Percentiles rank a stretch among this genome's conserved stretches.
Conservation (phyloP, 2,329 filamentous ascomycete species). For the Beauveria pseudobassiana region DNA sequence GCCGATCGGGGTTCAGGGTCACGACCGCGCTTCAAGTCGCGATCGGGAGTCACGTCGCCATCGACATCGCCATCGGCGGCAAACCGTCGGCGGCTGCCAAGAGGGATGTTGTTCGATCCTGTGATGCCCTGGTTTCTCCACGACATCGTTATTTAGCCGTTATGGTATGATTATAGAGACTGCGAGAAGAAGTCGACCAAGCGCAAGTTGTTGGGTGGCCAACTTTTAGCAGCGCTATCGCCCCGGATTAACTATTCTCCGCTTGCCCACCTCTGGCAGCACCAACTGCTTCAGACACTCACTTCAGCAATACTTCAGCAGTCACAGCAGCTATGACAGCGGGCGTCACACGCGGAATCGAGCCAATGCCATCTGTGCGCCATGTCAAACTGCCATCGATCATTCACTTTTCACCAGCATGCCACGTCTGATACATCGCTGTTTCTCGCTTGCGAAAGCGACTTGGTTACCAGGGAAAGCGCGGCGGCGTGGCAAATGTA, state of each 20-base stretch:
- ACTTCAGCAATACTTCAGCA: too few species aligned
- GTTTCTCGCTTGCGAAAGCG: too few species aligned
- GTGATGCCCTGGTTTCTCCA: constrained; percentile 79
- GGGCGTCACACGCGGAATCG: too few species aligned
- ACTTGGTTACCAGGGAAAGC: too few species aligned
- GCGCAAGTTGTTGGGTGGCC: neutral
- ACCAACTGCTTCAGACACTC: too few species aligned
- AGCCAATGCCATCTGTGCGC: too few species aligned
- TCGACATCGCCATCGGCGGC: constrained; percentile 49
- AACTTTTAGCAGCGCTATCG: constrained; percentile 2
- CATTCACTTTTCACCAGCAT: too few species aligned
- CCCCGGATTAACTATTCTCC: constrained; percentile 8
- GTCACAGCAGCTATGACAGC: too few species aligned
- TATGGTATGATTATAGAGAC: neutral
- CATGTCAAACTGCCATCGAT: too few species aligned
- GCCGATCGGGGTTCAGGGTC: constrained; percentile 71
- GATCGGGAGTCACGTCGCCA: constrained; percentile 27
- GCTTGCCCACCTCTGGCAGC: neutral
- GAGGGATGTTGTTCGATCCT: constrained; percentile 94
- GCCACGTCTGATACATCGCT: too few species aligned
- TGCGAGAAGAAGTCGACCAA: neutral
- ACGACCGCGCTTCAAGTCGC: constrained; percentile 75
- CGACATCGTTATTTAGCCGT: constrained; percentile 41
- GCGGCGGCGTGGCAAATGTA: too few species aligned
- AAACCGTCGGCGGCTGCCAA: constrained; percentile 79